Evolutionary conservation across 2,329 filamentous ascomycete species (phyloP), one percentile per base, ranked within the genome.

Genomic region (Fusarium dlaminii): DNA sequence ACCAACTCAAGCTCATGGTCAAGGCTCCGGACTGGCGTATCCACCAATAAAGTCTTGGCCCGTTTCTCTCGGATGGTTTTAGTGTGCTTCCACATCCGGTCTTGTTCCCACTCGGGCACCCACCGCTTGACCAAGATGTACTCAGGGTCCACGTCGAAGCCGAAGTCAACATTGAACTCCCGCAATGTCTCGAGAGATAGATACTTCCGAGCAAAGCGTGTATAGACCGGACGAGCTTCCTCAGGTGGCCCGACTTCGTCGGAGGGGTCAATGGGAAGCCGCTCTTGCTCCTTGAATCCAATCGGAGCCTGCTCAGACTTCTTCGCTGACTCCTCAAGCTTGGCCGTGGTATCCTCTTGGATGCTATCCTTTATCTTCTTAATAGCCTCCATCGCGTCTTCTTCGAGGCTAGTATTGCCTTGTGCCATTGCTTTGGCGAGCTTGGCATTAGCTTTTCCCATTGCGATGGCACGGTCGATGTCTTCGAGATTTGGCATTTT

Each of bases 1-100:
- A 20, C 2, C 17, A 3, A 27, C 24, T 42, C 22, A 42, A 5
- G 6, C 13, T n/a, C 8, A 40, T 2, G 22, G 6, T 42, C 39
- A n/a, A 8, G 5, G 2, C 0, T 5, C 5, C 10, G 5, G 6
- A 0, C 2, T 14, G 12, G 1, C 0, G 13, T 15, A 8, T 3
- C 39, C 3, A 6, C 5, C 8, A 3, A 1, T 11, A 27, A 17
- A 20, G 12, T 0, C 11, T 27, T 5, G 0, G 0, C 5, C 11
- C 42, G 43, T 20, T 20, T 20, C 5, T 27, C 24, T 1, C 43
- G 43, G 24, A 45, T 45, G 8, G 7, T 2, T 20, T 7, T 6
- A 9, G 43, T 45, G 1, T 45, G 43, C 3, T 14, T 7, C 24
- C 43, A 45, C 17, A 45, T 4, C 4, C 12, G 43, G 5, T 27